These are phyloP conservation scores for Scenedesmus sp. DNA, from an alignment of 163 green algal species.

Conservation along the genomic window DNA sequence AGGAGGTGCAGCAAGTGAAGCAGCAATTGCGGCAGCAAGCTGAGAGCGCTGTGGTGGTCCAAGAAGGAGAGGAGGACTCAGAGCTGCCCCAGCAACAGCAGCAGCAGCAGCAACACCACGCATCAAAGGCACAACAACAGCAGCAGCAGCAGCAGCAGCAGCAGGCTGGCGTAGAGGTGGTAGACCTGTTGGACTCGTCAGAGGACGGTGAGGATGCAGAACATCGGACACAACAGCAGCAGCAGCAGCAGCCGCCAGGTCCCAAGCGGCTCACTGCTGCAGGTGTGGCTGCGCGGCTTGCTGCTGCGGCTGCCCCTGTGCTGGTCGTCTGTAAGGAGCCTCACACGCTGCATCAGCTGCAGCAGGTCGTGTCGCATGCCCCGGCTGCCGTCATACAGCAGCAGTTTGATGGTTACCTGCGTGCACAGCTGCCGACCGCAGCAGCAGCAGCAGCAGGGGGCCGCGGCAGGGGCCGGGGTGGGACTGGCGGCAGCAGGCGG, in stretches of 20 bases:
- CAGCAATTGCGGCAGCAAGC: conserved; percentile 19
- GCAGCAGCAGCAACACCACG: conserved; percentile 39
- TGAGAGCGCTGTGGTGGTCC: neutral
- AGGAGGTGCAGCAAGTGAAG: conserved; percentile 47
- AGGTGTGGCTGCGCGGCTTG: neutral
- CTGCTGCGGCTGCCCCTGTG: conserved; percentile 38
- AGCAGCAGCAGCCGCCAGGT: conserved; percentile 3
- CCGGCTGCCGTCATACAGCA: conserved; percentile 34
- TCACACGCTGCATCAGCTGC: conserved; percentile 31
- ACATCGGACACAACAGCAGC: conserved; percentile 26
- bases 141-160: conserved; percentile 20
- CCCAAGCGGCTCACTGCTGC: conserved; percentile 37
- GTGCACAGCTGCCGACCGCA: neutral
- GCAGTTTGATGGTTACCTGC: conserved; percentile 46
- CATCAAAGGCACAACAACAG: neutral
- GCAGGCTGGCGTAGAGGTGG: neutral
- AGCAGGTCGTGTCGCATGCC: conserved; percentile 28
- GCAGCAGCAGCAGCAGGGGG: conserved; percentile 52
- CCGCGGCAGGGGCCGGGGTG: neutral
- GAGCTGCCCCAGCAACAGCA: no score
- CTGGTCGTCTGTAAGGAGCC: conserved; percentile 42
- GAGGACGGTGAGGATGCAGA: conserved; percentile 5
- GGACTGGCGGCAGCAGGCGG: conserved; percentile 19
- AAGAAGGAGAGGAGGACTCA: conserved; percentile 7
- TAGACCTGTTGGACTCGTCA: conserved; percentile 37